Conservation (phyloP, 1,284 basidiomycete genomes). For the Cryptococcus depauperatus region DNA sequence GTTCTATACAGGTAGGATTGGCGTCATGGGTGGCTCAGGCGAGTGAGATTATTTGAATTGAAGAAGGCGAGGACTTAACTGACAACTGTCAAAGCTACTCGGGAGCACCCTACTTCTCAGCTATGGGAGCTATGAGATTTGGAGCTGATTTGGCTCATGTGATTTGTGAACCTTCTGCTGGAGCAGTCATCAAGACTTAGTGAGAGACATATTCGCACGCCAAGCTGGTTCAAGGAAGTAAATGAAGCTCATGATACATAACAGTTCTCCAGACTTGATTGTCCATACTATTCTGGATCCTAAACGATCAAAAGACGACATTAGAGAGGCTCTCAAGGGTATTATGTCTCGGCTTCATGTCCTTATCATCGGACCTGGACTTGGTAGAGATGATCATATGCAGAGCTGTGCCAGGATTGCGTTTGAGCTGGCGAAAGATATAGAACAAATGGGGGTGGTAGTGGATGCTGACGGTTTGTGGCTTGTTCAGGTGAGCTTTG, state of each 20-base stretch:
- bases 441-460: slow-evolving; percentile 71
- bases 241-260: background rate
- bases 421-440: slow-evolving; percentile 48
- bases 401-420: slow-evolving; percentile 55
- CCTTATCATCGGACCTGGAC: slow-evolving; percentile 84
- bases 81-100: slow-evolving; percentile 55
- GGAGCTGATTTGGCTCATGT: slow-evolving; percentile 94
- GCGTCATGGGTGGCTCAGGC: slow-evolving; percentile 82
- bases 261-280: slow-evolving; percentile 66
- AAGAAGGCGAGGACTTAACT: too few species aligned
- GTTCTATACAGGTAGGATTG: slow-evolving; percentile 62
- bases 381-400: slow-evolving; percentile 86
- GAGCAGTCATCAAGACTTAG: slow-evolving; percentile 88
- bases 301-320: slow-evolving; percentile 21
- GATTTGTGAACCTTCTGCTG: slow-evolving; percentile 86
- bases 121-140: slow-evolving; percentile 75
- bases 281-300: slow-evolving; percentile 76
- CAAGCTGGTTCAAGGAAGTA: slow-evolving; percentile 6
- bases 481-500: slow-evolving; percentile 33
- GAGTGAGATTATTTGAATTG: too few species aligned
- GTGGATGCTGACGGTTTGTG: slow-evolving; percentile 75
- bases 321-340: slow-evolving; percentile 51
- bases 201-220: slow-evolving; percentile 9
- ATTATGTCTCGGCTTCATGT: slow-evolving; percentile 81
- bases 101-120: slow-evolving; percentile 90